Evolutionary conservation across 352 stramenopile species (phyloP).

Genomic region (Peronosclerospora sorghi): DNA sequence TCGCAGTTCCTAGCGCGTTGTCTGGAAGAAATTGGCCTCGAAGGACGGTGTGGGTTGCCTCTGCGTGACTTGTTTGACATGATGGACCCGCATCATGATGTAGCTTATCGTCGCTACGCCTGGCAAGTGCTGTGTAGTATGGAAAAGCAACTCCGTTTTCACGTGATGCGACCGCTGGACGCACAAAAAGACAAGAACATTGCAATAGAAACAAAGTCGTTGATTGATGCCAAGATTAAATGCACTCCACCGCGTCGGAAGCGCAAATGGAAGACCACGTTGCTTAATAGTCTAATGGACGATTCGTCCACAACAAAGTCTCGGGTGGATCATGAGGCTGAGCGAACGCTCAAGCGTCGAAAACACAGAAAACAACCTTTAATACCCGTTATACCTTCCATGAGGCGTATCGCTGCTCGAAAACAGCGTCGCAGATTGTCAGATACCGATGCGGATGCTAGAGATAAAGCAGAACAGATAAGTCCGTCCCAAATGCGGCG

Average conservation of each 20-base stretch:
- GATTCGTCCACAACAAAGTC: conserved; percentile 2
- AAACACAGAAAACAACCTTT: conserved; percentile 25
- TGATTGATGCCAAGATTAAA: neutral
- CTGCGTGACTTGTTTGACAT: conserved; percentile 49
- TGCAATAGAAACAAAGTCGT: conserved; percentile 5
- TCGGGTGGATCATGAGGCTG: neutral
- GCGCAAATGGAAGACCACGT: conserved; percentile 66
- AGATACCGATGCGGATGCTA: conserved; percentile 17
- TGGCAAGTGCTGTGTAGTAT: conserved; percentile 57
- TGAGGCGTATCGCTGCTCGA: conserved; percentile 35
- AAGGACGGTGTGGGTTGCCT: conserved; percentile 58
- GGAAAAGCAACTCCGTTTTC: conserved; percentile 42
- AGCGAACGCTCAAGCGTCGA: conserved; percentile 9
- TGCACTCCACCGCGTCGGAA: conserved; percentile 21
- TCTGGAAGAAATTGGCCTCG: conserved; percentile 70
- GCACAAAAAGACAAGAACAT: neutral
- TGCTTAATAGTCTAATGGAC: conserved; percentile 16
- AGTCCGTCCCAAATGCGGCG: conserved; percentile 8
- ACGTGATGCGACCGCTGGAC: conserved; percentile 39
- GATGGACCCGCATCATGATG: conserved; percentile 42
- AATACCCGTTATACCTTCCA: conserved; percentile 36
- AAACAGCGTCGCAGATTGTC: conserved; percentile 26
- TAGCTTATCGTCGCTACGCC: conserved; percentile 40
- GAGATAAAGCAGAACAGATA: conserved; percentile 8
- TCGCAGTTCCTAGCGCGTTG: conserved; percentile 61